Base-by-base conservation (phyloP, 1,284 basidiomycete genomes). In the Naganishia liquefaciens region DNA sequence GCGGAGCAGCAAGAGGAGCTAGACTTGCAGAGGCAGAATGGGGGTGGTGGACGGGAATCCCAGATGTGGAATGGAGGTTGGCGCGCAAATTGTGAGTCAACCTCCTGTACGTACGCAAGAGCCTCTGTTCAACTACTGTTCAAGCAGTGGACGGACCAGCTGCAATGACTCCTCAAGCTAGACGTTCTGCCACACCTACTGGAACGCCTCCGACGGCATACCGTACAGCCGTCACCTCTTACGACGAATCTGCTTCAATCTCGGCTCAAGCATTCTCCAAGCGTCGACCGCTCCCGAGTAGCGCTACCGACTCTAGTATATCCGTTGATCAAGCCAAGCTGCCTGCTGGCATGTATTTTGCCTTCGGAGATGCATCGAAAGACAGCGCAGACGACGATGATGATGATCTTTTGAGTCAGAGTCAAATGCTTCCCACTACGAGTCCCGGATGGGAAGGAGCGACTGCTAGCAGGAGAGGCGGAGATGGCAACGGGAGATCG, bases 1-100 rank as follows among this genome's bases (percentile, higher is more conserved):
- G 76, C 74, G 25, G 74, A 75, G 2, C 75, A 75, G 25, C 75
- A 76, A 30, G 70, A 73, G 69, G 68, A 67, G 23, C 64, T 69
- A 53, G 64, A 54, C 15, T 57, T 67, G 51, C 46, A 64, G 42
- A 42, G 52, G 33, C 64, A 64, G 60, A 58, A 62, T 49, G 53
- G 27, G 21, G 44, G 52, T 3, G 46, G 47, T n/a, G 30, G 17
- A 39, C n/a, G 30, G 0, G 58, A 37, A 49, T 27, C 54, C 17
- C 40, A 46, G 67, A 54, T 51, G 55, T 19, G 64, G 65, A 39
- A 54, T 65, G 19, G 55, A 37, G 67, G 3, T 23, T 21, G 46
- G 51, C 19, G 68, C 62, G 52, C 42, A 70, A 69, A 28, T 51
- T 61, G 54, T 46, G n/a, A 64, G 15, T 52, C 47, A 0, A n/a